These are phyloP conservation scores for Vigna mungo DNA, from an alignment of 306 rosid species.

Conservation along the genomic window DNA sequence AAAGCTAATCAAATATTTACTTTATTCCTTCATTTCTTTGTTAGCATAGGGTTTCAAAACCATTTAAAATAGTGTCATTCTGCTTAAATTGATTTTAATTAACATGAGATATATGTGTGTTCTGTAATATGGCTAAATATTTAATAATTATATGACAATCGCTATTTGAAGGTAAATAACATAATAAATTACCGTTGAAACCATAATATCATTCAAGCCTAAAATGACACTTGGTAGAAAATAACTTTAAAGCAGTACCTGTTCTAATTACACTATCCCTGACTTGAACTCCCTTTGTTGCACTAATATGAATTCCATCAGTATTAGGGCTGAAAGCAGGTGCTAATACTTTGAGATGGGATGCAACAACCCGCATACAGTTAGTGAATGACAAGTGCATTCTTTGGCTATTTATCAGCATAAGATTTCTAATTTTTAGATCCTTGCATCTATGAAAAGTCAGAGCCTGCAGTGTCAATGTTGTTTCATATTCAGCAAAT, in stretches of 20 bases:
- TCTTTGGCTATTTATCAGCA: slow-evolving; percentile 77
- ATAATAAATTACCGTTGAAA: slow-evolving; percentile 11
- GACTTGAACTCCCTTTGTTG: slow-evolving; percentile 62
- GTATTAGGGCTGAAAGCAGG: slow-evolving; percentile 88
- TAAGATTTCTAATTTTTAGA: slow-evolving; percentile 60
- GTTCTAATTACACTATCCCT: slow-evolving; percentile 67
- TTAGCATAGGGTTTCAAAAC: not conserved
- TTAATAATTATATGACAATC: not conserved
- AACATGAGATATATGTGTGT: not conserved
- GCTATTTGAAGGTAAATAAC: slow-evolving; percentile 4
- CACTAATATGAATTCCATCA: slow-evolving; percentile 92
- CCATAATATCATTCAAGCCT: slow-evolving; percentile 1
- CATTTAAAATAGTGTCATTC: not conserved
- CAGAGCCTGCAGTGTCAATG: slow-evolving; percentile 70
- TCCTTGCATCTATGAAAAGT: slow-evolving; percentile 81
- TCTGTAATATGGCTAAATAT: not conserved
- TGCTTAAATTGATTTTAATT: not conserved
- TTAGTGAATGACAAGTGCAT: slow-evolving; percentile 78
- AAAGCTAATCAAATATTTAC: not conserved
- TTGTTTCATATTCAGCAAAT: slow-evolving; percentile 41
- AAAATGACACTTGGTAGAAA: not conserved
- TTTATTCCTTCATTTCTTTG: slow-evolving; percentile 32
- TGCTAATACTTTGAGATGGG: slow-evolving; percentile 69
- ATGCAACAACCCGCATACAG: slow-evolving; percentile 72
- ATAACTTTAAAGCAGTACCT: slow-evolving; percentile 50